Conservation (phyloP, 768 basidiomycete species). For the Boletus tylopilopsis region DNA sequence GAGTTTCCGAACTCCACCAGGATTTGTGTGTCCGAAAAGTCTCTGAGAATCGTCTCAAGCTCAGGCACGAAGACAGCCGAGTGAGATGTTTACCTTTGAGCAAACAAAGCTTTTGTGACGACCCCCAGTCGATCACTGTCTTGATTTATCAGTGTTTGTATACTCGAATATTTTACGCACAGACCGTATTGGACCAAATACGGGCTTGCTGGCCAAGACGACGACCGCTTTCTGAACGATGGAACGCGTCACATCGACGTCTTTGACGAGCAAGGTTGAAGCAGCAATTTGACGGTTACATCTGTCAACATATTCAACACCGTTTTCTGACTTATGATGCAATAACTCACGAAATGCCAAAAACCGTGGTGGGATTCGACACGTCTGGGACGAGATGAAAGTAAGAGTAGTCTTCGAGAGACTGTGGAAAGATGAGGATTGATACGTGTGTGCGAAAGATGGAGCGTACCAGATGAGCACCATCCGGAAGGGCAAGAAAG, state of each 20-base stretch:
- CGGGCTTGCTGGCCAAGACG: conserved; percentile 83
- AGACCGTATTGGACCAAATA: conserved; percentile 91
- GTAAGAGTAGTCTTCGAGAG: conserved; percentile 88
- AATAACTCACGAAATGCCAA: conserved; percentile 81
- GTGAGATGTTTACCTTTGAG: conserved; percentile 54
- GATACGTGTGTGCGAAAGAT: conserved; percentile 3
- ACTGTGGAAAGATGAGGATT: conserved; percentile 11
- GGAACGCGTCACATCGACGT: conserved; percentile 85
- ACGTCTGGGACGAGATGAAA: conserved; percentile 84
- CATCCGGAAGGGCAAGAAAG: conserved; percentile 95
- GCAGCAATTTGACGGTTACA: conserved; percentile 95
- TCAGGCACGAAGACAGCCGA: neutral
- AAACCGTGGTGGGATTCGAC: conserved; percentile 74
- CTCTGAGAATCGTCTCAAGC: conserved; percentile 38
- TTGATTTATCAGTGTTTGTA: conserved; percentile 2
- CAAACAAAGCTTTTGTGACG: conserved; percentile 87
- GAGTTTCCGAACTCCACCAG: conserved; percentile 84
- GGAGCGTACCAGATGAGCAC: conserved; percentile 77
- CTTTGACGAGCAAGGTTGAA: conserved; percentile 69
- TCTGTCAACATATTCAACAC: conserved; percentile 35
- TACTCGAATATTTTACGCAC: conserved; percentile 3
- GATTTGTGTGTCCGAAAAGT: conserved; percentile 85
- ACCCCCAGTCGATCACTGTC: conserved; percentile 87
- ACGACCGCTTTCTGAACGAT: conserved; percentile 98
- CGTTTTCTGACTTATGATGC: neutral